These are phyloP conservation scores for Cercospora zeae-maydis DNA, from an alignment of 2,329 filamentous ascomycete species.

Conservation along the genomic window DNA sequence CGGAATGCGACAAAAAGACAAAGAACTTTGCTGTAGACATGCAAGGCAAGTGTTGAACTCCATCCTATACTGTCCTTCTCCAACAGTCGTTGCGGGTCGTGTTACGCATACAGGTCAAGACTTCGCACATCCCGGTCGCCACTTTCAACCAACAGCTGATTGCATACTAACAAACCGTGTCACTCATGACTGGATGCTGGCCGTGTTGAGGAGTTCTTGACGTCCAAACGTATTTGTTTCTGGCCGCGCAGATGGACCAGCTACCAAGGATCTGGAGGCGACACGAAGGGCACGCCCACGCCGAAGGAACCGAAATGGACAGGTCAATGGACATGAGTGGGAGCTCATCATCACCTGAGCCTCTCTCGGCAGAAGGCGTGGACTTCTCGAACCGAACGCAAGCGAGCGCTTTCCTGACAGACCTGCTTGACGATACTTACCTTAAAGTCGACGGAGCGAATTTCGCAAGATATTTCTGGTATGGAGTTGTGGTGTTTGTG, in stretches of 20 bases:
- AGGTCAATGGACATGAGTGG: conserved; percentile 25
- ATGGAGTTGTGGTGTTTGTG: conserved; percentile 38
- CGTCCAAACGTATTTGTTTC: not conserved
- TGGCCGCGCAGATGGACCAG: not conserved
- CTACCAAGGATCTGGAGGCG: not conserved
- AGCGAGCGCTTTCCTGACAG: conserved; percentile 36
- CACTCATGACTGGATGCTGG: not conserved
- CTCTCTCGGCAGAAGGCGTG: conserved; percentile 36
- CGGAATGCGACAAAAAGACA: not conserved
- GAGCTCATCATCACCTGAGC: conserved; percentile 16
- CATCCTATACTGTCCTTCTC: not conserved
- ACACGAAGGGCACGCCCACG: conserved; percentile 9
- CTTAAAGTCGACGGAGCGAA: conserved; percentile 38
- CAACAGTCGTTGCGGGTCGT: not conserved
- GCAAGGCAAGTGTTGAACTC: not conserved
- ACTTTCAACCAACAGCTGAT: not conserved
- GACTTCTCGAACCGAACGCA: conserved; percentile 40
- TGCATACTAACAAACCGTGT: not conserved
- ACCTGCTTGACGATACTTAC: conserved; percentile 38
- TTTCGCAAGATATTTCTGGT: conserved; percentile 42
- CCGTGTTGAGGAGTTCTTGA: not conserved
- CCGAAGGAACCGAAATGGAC: conserved; percentile 15
- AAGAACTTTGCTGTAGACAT: not conserved
- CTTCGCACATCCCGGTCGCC: not conserved
- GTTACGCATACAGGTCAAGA: not conserved